phyloP scores from a whole-genome alignment of 768 basidiomycete genomes.

The Termitomyces titanicus region DNA sequence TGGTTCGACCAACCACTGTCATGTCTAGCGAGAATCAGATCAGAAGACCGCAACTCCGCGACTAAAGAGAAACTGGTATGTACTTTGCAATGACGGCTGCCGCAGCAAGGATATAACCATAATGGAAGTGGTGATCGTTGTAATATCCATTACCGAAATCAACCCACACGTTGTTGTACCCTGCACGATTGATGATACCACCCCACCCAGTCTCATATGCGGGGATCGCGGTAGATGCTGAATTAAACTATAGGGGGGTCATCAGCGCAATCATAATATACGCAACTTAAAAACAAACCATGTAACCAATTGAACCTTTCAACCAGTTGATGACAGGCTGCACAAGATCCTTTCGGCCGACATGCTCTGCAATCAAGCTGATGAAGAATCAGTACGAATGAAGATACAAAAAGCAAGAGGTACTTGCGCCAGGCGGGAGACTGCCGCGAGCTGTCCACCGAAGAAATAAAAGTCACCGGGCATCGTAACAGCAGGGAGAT shows the following conservation, averaged over 20 bases:
- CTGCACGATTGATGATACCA: slow-evolving; percentile 29
- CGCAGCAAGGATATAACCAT: slow-evolving; percentile 29
- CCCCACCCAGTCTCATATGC: slow-evolving; percentile 34
- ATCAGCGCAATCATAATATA: neutral
- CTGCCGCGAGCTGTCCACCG: slow-evolving; percentile 25
- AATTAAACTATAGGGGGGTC: slow-evolving; percentile 12
- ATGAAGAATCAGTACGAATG: neutral
- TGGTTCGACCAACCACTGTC: slow-evolving; percentile 20
- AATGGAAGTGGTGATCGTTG: slow-evolving; percentile 35
- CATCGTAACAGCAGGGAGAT: slow-evolving; percentile 44
- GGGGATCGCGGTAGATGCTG: slow-evolving; percentile 18
- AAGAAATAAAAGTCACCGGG: slow-evolving; percentile 34
- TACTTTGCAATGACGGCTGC: slow-evolving; percentile 31
- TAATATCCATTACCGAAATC: slow-evolving; percentile 33
- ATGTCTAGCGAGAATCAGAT: neutral
- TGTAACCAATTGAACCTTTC: slow-evolving; percentile 20
- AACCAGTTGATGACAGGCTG: slow-evolving; percentile 21
- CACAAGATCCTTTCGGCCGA: slow-evolving; percentile 28
- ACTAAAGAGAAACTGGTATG: neutral
- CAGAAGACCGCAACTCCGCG: neutral
- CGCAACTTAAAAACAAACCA: slow-evolving; percentile 15
- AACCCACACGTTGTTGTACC: slow-evolving; percentile 24
- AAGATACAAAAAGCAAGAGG: neutral
- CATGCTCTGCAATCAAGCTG: slow-evolving; percentile 29
- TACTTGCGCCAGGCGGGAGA: slow-evolving; percentile 27